Percentiles rank a stretch among this genome's conserved stretches.
phyloP scores from a whole-genome alignment of 1,284 basidiomycete genomes.

The Leccinum holopus region DNA sequence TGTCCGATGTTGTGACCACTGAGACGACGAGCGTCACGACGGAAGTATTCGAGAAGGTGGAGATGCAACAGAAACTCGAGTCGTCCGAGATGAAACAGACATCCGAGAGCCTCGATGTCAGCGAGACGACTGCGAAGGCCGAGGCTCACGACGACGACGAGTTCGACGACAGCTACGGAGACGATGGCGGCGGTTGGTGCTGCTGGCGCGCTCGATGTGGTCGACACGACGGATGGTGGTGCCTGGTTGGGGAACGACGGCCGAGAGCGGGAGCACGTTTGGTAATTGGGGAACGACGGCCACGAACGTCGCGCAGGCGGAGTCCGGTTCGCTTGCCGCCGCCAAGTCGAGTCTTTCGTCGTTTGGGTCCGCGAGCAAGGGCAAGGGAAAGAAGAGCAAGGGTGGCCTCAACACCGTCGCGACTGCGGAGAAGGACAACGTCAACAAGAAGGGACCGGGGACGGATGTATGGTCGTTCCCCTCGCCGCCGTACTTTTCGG shows the following conservation, averaged over 20 bases:
- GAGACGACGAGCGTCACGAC: not conserved
- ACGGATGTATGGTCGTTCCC: too few relatives aligned
- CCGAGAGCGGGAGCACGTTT: too few relatives aligned
- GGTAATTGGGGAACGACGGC: not conserved
- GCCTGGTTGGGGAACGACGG: not conserved
- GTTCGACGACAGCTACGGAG: not conserved
- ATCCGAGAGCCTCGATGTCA: not conserved
- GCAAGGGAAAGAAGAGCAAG: too few relatives aligned
- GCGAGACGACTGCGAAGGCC: not conserved
- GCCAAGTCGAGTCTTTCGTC: too few relatives aligned
- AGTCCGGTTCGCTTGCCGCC: too few relatives aligned
- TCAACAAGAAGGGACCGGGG: too few relatives aligned
- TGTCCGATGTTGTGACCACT: not conserved
- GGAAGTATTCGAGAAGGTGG: not conserved
- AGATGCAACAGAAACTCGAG: not conserved
- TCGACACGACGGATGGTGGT: not conserved
- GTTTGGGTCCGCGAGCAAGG: too few relatives aligned
- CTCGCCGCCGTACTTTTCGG: too few relatives aligned
- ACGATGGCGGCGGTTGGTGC: not conserved
- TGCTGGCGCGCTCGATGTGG: not conserved
- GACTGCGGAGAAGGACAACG: too few relatives aligned
- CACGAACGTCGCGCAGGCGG: too few relatives aligned
- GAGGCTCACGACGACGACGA: not conserved
- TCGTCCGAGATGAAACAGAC: not conserved
- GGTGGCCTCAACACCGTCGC: too few relatives aligned